Percentiles rank a stretch among this genome's conserved stretches.
Evolutionary conservation across 768 basidiomycete species (phyloP).

Genomic region (Boletus eberwhitei): DNA sequence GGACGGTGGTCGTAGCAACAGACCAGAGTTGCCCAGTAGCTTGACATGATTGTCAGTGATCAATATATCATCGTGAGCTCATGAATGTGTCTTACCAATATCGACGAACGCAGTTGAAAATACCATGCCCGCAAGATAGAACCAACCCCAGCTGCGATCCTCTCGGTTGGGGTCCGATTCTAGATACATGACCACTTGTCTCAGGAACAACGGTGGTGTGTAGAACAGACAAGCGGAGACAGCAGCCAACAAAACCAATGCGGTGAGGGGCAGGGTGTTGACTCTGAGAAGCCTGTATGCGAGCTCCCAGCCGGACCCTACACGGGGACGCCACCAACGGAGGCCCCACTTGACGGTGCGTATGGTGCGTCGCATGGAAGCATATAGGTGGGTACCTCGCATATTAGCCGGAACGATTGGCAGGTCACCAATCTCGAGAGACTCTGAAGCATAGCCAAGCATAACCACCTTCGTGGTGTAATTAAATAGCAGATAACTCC

Average conservation of each 20-base stretch:
- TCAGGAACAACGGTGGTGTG: conserved; percentile 58
- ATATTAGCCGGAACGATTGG: conserved; percentile 75
- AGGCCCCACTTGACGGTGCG: conserved; percentile 48
- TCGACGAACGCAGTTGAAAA: conserved; percentile 41
- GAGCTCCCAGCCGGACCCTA: conserved; percentile 64
- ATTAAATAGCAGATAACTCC: conserved; percentile 63
- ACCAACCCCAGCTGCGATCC: conserved; percentile 70
- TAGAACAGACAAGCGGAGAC: conserved; percentile 65
- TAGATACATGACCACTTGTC: conserved; percentile 57
- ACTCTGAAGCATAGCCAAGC: conserved; percentile 71
- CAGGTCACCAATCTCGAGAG: conserved; percentile 83
- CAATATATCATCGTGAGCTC: not conserved
- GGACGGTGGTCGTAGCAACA: conserved; percentile 62
- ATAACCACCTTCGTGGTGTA: conserved; percentile 87
- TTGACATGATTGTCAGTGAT: conserved; percentile 26
- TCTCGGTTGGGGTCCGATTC: conserved; percentile 58
- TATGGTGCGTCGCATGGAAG: conserved; percentile 59
- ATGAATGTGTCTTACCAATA: conserved; percentile 35
- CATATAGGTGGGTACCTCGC: conserved; percentile 63
- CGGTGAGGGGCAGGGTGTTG: conserved; percentile 43
- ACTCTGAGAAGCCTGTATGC: conserved; percentile 58
- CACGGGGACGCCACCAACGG: conserved; percentile 53
- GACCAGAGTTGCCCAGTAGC: conserved; percentile 73
- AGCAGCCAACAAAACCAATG: conserved; percentile 50
- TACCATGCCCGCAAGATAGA: conserved; percentile 56